phyloP scores from a whole-genome alignment of 2,329 filamentous ascomycete species.

The Paecilomyces niveus region DNA sequence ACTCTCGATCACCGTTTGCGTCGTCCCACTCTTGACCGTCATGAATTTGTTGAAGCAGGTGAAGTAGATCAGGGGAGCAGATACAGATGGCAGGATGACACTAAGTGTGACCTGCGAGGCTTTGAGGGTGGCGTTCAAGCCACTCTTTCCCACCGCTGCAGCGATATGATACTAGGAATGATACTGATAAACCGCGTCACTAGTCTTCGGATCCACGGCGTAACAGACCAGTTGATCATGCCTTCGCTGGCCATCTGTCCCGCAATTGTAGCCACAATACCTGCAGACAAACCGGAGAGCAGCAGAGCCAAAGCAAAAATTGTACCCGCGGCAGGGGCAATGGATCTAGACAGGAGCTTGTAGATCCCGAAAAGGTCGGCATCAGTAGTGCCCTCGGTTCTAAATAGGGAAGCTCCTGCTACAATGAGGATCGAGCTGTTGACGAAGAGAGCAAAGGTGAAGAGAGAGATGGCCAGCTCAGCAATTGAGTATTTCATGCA shows the following conservation, averaged over 20 bases:
- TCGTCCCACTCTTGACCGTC: constrained; percentile 49
- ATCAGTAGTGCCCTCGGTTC: constrained; percentile 51
- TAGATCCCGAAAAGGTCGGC: constrained; percentile 84
- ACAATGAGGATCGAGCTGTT: constrained; percentile 78
- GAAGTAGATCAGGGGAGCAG: constrained; percentile 76
- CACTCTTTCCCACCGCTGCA: constrained; percentile 64
- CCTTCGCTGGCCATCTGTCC: constrained; percentile 87
- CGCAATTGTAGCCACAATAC: constrained; percentile 82
- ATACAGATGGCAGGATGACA: constrained; percentile 72
- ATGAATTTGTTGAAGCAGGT: constrained; percentile 74
- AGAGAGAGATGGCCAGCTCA: constrained; percentile 65
- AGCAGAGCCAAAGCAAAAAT: constrained; percentile 79
- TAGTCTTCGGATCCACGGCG: constrained; percentile 71
- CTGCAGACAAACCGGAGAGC: constrained; percentile 71
- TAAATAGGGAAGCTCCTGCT: constrained; percentile 68
- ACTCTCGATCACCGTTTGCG: constrained; percentile 32
- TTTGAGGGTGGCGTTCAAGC: constrained; percentile 64
- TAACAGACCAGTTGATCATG: constrained; percentile 65
- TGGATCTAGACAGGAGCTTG: constrained; percentile 57
- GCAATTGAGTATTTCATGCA: constrained; percentile 67
- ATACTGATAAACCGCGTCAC: constrained; percentile 75
- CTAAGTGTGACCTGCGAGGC: constrained; percentile 72
- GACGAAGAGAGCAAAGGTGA: constrained; percentile 78
- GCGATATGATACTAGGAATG: constrained; percentile 78
- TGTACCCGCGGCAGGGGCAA: constrained; percentile 69